Base-by-base conservation (phyloP, 2,329 filamentous ascomycete species). In the Penicillium glabrum region DNA sequence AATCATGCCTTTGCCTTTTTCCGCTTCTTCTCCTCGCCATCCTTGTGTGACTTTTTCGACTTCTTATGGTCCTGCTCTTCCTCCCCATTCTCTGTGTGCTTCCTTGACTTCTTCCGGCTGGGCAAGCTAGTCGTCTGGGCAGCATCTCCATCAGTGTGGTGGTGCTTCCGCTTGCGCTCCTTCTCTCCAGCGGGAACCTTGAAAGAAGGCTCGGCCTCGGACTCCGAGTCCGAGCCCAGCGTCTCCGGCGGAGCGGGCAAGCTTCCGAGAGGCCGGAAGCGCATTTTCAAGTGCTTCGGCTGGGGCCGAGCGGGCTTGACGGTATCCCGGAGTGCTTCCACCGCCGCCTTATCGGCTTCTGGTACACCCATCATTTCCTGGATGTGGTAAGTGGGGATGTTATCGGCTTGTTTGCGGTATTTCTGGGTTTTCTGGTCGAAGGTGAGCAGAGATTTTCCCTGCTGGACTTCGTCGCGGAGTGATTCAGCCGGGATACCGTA, bases 251-350 rank as follows among this genome's bases (percentile, higher is more conserved):
- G 61, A 2, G 60, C 65, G 16, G 64, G 58, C 7, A 64, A 63
- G 48, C 73, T 76, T 26, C 77, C 77, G 37, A 77, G 72, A 21
- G 77, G 77, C 9, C 69, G 70, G 58, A 79, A 79, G 29, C 77
- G 76, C 75, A 78, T 77, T 61, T 73, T 77, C 58, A 80, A 53
- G 52, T 76, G 60, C 56, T 74, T 74, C 14, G 77, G 77, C 53
- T 80, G 77, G 51, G 74, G 67, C 35, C 72, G 69, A 33, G 71
- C 63, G 3, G 72, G 71, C 59, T 74, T 77, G 24, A 70, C 67
- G 39, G 69, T 57, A 46, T 69, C 62, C 39, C 67, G 67, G 23
- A 65, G 56, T 7, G 65, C 64, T 51, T 64, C 64, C 16, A 68
- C 51, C 10, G 64, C 59, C 8, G 60, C 57, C 46, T 70, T 66